Conservation (phyloP, 2,329 filamentous ascomycete species). For the Colletotrichum phormii region DNA sequence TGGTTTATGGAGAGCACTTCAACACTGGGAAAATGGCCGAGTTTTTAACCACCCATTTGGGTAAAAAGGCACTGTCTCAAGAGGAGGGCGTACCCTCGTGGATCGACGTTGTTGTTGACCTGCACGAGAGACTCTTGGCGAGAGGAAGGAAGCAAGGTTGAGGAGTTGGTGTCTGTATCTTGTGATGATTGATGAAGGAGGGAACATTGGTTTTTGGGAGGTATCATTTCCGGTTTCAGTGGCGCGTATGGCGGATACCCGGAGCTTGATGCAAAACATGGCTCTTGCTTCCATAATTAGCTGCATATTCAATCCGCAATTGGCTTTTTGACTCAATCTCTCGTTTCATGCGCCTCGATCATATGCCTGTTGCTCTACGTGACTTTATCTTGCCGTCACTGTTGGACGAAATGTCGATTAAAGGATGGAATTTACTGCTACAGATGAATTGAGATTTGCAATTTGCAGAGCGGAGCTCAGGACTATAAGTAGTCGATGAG, state of each 20-base stretch:
- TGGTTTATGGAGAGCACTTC: slow-evolving; percentile 84
- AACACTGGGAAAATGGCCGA: slow-evolving; percentile 81
- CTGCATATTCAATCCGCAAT: background rate
- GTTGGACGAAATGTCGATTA: background rate
- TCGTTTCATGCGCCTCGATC: background rate
- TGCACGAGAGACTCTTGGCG: slow-evolving; percentile 66
- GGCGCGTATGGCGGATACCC: slow-evolving; percentile 34
- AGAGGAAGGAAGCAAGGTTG: slow-evolving; percentile 61
- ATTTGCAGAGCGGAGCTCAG: background rate
- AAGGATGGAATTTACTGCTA: background rate
- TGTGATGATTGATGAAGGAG: slow-evolving; percentile 45
- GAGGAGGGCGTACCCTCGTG: slow-evolving; percentile 54
- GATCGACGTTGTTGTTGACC: slow-evolving; percentile 66
- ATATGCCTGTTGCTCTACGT: background rate
- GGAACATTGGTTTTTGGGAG: slow-evolving; percentile 30
- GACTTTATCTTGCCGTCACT: background rate
- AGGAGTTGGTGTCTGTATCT: background rate
- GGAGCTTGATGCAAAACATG: slow-evolving; percentile 10
- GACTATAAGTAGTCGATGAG: background rate
- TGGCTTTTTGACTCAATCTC: background rate
- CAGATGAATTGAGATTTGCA: background rate
- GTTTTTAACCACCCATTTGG: slow-evolving; percentile 70
- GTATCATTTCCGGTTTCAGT: slow-evolving; percentile 30
- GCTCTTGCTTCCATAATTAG: background rate
- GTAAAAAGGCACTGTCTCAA: slow-evolving; percentile 45